Base-by-base conservation (phyloP, 192 early-diverging fungal genomes). In the Linderina pennispora region DNA sequence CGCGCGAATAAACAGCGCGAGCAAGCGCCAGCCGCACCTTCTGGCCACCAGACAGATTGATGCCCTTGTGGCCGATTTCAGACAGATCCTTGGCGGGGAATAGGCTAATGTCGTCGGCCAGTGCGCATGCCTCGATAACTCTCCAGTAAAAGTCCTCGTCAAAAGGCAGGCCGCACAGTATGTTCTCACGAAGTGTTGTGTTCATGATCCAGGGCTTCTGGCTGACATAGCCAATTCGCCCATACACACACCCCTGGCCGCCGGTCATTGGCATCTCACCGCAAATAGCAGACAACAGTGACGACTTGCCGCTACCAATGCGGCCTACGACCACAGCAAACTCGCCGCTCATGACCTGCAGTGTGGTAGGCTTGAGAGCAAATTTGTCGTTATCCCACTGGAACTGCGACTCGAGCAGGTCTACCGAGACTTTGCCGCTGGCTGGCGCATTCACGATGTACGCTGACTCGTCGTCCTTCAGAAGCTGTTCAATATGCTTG, bases 301-400 rank as follows among this genome's bases (percentile, higher is more conserved):
- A 77, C 13, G 83, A 83, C 54, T 89, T 89, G 21, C 85, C 83
- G 23, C 71, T 61, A 8, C 84, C 84, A 20, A 89, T 78, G 13
- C 60, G 48, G 6, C 82, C 82, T 0, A 82, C 70, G 22, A 84
- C 48, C 0, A 80, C 78, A 1, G 76, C 74, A 1, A 80, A 36
- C 0, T 55, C 39, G 4, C 67, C 66, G 36, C 65, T 44, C 51
- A 58, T 41, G 68, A 86, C 41, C 36, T 44, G 41, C 38, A 79
- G 13, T 54, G 63, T 72, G 55, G 83, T 60, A 55, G 78, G 44
- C 36, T n/a, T 11, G 5, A 31, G 28, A 11, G 11, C 28, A 31
- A 31, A 11, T 31, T 5, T 11, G 11, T 31, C 28, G 28, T 31
- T 31, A 8, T 11, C 28, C 28, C 28, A 31, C 6, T 31, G 28